Percentiles rank a stretch among this genome's conserved stretches.
Evolutionary conservation across 805 yeast species (phyloP).

Genomic region (Lachancea meyersii): DNA sequence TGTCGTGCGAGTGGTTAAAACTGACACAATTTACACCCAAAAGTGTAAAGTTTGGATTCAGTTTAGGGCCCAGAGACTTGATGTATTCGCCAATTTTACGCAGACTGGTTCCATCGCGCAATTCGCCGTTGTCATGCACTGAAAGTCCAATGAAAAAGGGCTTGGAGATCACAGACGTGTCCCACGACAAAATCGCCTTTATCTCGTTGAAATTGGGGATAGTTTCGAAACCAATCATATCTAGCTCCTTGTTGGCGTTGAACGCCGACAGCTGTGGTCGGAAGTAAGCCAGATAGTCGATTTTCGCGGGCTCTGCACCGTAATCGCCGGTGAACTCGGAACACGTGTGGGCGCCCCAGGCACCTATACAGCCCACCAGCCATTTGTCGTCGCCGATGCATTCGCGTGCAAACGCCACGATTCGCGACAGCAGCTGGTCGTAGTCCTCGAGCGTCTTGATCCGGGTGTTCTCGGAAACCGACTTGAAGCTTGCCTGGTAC

Average conservation of each 20-base stretch:
- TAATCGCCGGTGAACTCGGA: conserved; percentile 72
- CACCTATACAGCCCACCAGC: conserved; percentile 58
- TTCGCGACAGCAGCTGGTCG: conserved; percentile 17
- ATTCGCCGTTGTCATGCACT: conserved; percentile 31
- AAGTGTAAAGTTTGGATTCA: conserved; percentile 35
- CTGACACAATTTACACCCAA: conserved; percentile 69
- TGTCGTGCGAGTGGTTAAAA: conserved; percentile 35
- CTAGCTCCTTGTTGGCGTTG: conserved; percentile 45
- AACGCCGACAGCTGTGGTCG: conserved; percentile 40
- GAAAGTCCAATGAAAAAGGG: conserved; percentile 44
- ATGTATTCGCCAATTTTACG: conserved; percentile 27
- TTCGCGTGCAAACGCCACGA: conserved; percentile 19
- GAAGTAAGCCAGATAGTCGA: conserved; percentile 31
- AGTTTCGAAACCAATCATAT: conserved; percentile 63
- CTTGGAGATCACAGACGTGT: conserved; percentile 34
- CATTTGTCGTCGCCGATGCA: conserved; percentile 22
- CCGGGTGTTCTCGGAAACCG: conserved; percentile 33
- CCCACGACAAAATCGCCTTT: conserved; percentile 38
- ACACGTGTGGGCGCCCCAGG: conserved; percentile 66
- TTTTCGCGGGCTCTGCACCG: conserved; percentile 24
- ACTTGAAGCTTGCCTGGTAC: conserved; percentile 49
- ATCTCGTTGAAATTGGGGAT: conserved; percentile 59
- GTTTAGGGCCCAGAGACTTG: conserved; percentile 15
- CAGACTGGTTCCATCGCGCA: conserved; percentile 49
- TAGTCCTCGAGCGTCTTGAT: conserved; percentile 20